A percentile compares a stretch with the other conserved stretches of the same genome.
Evolutionary conservation across 371 early-diverging fungal genomes (phyloP).

Genomic region (Apophysomyces trapeziformis): DNA sequence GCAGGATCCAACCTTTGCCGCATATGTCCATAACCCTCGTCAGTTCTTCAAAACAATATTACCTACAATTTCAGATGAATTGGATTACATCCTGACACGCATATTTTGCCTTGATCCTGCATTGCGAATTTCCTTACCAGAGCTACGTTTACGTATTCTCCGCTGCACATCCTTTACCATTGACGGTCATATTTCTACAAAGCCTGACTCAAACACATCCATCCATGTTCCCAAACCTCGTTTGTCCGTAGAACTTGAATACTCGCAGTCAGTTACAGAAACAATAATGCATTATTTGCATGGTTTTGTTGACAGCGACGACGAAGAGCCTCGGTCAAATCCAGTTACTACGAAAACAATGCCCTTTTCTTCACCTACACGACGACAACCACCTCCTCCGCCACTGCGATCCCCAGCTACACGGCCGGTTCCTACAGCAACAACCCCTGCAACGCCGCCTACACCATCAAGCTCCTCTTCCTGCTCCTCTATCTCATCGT

Average conservation of each 20-base stretch:
- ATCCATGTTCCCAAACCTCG: background rate
- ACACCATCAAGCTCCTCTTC: conserved; percentile 39
- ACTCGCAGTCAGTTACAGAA: conserved; percentile 16
- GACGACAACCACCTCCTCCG: conserved; percentile 11
- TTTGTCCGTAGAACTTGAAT: background rate
- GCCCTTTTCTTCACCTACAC: background rate
- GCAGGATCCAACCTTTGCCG: conserved; percentile 71
- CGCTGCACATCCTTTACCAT: conserved; percentile 60
- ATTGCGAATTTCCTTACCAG: conserved; percentile 70
- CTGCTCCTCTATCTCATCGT: conserved; percentile 12
- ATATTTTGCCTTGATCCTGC: conserved; percentile 76
- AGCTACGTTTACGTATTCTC: conserved; percentile 60
- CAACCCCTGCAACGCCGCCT: conserved; percentile 36
- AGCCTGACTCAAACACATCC: background rate
- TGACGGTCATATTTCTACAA: background rate
- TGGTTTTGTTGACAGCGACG: conserved; percentile 12
- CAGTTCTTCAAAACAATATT: conserved; percentile 66
- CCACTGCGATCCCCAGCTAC: background rate
- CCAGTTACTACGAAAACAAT: background rate
- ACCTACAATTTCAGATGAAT: conserved; percentile 69
- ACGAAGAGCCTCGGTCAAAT: background rate
- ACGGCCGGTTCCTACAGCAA: conserved; percentile 18
- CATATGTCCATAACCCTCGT: conserved; percentile 63
- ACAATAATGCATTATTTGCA: conserved; percentile 19
- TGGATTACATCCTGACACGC: conserved; percentile 71